Evolutionary conservation across 2,329 filamentous ascomycete species (phyloP), one percentile per base, ranked within the genome.

Genomic region (Chaetomiaceae sp.): DNA sequence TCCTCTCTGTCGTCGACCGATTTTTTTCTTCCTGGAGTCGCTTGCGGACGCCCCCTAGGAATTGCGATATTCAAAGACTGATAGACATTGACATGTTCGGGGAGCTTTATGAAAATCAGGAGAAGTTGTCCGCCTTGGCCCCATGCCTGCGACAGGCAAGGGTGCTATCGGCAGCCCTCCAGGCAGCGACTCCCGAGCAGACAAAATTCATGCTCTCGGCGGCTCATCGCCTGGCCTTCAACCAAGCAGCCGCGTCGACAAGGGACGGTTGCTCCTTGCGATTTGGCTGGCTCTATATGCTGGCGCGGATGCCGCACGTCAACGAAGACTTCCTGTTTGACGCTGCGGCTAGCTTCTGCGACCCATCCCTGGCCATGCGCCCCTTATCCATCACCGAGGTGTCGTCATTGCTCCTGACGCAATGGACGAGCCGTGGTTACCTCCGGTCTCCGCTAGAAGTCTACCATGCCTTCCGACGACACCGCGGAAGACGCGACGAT

Each of bases 381-480:
- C 55, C 45, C 10, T 20, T 64, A 14, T 50, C 48, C 16, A 42
- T 51, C 20, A 39, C 44, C 9, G 61, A 64, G 21, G 39, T 68
- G 27, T 64, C 60, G 40, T 55, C 58, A 4, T 55, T 68, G 34
- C 43, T 67, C 4, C 23, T 66, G 6, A 53, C 56, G 4, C 66
- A 67, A 42, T 68, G 66, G 66, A 33, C 42, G 10, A 68, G 63
- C 39, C 60, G 60, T 12, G 59, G 60, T 10, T 63, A 63, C 44
- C 44, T 65, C n/a, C 17, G 16, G 3, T 25, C 38, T 2, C 35
- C 34, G 4, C 9, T 33, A 7, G 20, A 20, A 10, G 21, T 57
- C 19, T 34, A 49, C 14, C 34, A n/a, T 3, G 20, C 45, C 13
- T 60, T 58, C 38, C 39, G 59, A 38, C 41, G 35, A 5, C 14